These are phyloP conservation scores for Talaromyces liani DNA, from an alignment of 495 filamentous ascomycete species.

Conservation along the genomic window DNA sequence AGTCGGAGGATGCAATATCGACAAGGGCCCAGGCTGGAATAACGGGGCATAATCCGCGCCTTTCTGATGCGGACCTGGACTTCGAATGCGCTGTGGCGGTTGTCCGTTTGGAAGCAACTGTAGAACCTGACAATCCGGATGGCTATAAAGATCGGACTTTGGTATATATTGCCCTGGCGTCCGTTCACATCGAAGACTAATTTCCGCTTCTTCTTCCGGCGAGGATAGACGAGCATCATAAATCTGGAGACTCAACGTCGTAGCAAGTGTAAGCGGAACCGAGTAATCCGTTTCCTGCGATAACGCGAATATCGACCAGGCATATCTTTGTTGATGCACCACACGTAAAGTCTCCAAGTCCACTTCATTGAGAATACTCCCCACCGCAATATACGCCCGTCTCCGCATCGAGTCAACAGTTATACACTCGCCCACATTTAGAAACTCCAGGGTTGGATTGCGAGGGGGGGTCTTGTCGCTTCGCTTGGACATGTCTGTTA, in stretches of 20 bases:
- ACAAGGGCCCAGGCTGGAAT: constrained; percentile 73
- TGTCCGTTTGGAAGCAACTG: constrained; percentile 32
- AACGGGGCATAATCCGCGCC: constrained; percentile 60
- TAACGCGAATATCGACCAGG: constrained; percentile 76
- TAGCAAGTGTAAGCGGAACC: constrained; percentile 78
- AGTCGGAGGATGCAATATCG: constrained; percentile 66
- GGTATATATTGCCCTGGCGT: constrained; percentile 19
- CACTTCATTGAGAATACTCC: constrained; percentile 70
- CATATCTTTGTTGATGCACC: constrained; percentile 64
- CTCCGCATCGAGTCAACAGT: constrained; percentile 66
- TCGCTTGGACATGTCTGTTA: constrained; percentile 34
- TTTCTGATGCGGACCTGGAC: constrained; percentile 27
- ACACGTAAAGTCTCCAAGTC: constrained; percentile 73
- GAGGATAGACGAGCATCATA: constrained; percentile 61
- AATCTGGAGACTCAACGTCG: constrained; percentile 73
- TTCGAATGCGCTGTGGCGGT: constrained; percentile 36
- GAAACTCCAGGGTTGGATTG: constrained; percentile 42
- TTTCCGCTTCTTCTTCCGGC: constrained; percentile 33
- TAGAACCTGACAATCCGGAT: constrained; percentile 30
- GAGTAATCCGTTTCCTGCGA: constrained; percentile 63
- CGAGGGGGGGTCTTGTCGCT: constrained; percentile 33
- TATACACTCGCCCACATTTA: constrained; percentile 77
- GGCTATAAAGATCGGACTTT: constrained; percentile 27
- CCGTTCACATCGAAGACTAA: constrained; percentile 34
- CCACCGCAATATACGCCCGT: constrained; percentile 70